A percentile compares a stretch with the other conserved stretches of the same genome.
These are phyloP conservation scores for Lolium rigidum DNA, from an alignment of 176 grass and related monocot species.

Conservation along the genomic window DNA sequence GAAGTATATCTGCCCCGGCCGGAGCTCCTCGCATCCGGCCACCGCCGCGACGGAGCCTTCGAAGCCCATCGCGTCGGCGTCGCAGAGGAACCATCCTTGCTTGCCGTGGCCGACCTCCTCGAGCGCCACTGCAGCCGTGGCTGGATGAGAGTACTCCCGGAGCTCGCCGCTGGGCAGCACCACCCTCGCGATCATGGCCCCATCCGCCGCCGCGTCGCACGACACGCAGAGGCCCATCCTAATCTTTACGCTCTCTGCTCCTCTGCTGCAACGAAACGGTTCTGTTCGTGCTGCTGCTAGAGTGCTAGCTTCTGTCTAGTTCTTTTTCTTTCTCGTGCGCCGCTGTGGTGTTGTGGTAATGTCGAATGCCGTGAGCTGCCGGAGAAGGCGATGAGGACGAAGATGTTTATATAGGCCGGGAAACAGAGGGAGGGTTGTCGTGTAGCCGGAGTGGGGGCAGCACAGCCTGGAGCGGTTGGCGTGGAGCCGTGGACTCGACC, in stretches of 20 bases:
- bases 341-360: too few relatives aligned
- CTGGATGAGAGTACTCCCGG: neutral
- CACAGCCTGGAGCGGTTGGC: too few relatives aligned
- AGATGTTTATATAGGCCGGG: too few relatives aligned
- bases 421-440: too few relatives aligned
- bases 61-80: constrained; percentile 27
- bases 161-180: neutral
- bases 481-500: too few relatives aligned
- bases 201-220: constrained; percentile 45
- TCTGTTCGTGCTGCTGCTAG: neutral
- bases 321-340: too few relatives aligned
- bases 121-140: neutral
- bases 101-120: neutral
- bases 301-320: too few relatives aligned
- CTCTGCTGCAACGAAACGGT: neutral
- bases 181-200: constrained; percentile 44
- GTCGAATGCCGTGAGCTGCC: too few relatives aligned
- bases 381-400: too few relatives aligned
- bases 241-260: neutral
- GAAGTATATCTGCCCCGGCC: constrained; percentile 88
- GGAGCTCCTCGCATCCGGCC: neutral
- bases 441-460: too few relatives aligned
- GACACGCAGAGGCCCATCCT: constrained; percentile 76
- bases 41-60: constrained; percentile 33
- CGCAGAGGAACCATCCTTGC: neutral